Percentiles rank a stretch among this genome's conserved stretches.
phyloP scores from a whole-genome alignment of 306 rosid genomes.

The Neltuma alba region DNA sequence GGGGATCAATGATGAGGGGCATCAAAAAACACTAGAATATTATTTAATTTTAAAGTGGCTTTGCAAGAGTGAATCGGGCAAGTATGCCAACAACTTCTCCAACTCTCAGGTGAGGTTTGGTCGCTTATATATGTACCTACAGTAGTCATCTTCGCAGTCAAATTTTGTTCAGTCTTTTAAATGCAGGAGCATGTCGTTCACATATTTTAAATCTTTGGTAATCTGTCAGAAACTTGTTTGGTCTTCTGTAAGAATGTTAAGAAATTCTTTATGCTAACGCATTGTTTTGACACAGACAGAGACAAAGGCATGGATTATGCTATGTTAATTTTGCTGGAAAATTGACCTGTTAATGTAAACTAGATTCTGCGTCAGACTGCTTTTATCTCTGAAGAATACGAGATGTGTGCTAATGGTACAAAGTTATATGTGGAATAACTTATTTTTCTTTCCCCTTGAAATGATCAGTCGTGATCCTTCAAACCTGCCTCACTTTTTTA shows the following conservation, averaged over 20 bases:
- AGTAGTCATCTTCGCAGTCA: neutral
- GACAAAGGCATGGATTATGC: neutral
- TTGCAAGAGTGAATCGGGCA: conserved; percentile 33
- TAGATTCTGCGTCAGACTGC: neutral
- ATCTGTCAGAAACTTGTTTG: neutral
- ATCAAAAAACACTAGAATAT: conserved; percentile 46
- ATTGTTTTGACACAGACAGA: neutral
- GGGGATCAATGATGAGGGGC: conserved; percentile 57
- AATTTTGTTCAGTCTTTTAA: neutral
- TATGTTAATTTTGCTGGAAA: neutral
- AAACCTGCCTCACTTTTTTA: neutral
- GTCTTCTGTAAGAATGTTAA: neutral
- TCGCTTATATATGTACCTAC: neutral
- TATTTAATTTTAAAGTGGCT: conserved; percentile 32
- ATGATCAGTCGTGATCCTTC: neutral
- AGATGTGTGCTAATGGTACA: neutral
- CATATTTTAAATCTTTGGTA: neutral
- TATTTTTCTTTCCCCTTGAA: neutral
- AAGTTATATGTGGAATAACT: conserved; percentile 2
- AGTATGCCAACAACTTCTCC: conserved; percentile 34
- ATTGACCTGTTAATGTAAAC: neutral
- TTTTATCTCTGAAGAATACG: conserved; percentile 9
- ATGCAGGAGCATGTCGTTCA: neutral
- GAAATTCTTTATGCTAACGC: conserved; percentile 8
- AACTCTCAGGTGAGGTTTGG: conserved; percentile 45